Evolutionary conservation across 345 rosid genomes (phyloP).

Genomic region (Bruguiera sexangula): DNA sequence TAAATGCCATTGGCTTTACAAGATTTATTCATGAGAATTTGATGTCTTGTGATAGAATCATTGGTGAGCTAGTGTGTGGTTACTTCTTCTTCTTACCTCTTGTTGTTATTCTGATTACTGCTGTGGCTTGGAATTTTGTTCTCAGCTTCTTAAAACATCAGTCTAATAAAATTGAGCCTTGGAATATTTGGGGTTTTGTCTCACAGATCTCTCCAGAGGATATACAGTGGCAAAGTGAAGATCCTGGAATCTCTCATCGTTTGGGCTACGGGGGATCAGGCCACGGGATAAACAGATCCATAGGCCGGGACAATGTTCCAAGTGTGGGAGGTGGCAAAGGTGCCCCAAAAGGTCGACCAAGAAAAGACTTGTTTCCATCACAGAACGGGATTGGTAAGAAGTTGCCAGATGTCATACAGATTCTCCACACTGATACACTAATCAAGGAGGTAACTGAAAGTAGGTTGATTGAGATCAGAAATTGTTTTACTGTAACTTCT

Average conservation of each 20-base stretch:
- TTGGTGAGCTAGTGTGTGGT: too few relatives aligned
- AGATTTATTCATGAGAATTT: too few relatives aligned
- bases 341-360: slow-evolving; percentile 47
- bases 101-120: too few relatives aligned
- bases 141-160: background rate
- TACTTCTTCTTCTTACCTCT: too few relatives aligned
- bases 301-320: slow-evolving; percentile 43
- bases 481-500: slow-evolving; percentile 8
- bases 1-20: too few relatives aligned
- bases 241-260: slow-evolving; percentile 52
- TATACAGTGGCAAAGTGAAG: slow-evolving; percentile 70
- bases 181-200: slow-evolving; percentile 6
- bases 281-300: slow-evolving; percentile 49
- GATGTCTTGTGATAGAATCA: too few relatives aligned
- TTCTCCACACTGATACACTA: slow-evolving; percentile 67
- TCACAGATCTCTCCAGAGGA: slow-evolving; percentile 76
- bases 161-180: background rate
- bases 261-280: slow-evolving; percentile 44
- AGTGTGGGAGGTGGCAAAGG: slow-evolving; percentile 62
- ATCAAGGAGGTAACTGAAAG: slow-evolving; percentile 59
- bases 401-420: slow-evolving; percentile 51
- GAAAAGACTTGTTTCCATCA: slow-evolving; percentile 58
- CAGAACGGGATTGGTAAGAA: slow-evolving; percentile 82
- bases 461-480: slow-evolving; percentile 10
- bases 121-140: too few relatives aligned